phyloP scores from a whole-genome alignment of 2,329 filamentous ascomycete genomes.

The Xylaria hypoxylon region DNA sequence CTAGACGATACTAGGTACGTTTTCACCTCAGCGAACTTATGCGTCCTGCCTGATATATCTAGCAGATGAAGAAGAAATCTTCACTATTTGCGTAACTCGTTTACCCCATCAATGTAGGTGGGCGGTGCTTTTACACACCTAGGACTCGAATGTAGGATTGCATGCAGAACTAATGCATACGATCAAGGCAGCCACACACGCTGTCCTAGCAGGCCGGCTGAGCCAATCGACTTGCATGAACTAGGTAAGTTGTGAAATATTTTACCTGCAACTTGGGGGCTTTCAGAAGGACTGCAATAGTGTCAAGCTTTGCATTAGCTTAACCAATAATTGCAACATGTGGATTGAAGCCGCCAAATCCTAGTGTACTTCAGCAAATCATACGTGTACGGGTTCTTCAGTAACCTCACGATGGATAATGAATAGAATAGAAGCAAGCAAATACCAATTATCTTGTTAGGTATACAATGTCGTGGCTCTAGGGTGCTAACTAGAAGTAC shows the following conservation, averaged over 20 bases:
- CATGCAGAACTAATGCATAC: conserved; percentile 32
- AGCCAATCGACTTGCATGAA: conserved; percentile 45
- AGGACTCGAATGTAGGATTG: conserved; percentile 26
- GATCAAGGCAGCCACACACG: conserved; percentile 19
- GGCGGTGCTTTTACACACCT: conserved; percentile 1
- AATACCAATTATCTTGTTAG: background rate
- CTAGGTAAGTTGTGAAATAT: conserved; percentile 35
- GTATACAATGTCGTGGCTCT: conserved; percentile 6
- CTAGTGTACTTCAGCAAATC: background rate
- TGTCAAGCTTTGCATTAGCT: conserved; percentile 5
- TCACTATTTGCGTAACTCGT: conserved; percentile 1
- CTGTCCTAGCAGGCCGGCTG: conserved; percentile 6
- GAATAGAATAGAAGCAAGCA: background rate
- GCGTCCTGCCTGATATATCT: background rate
- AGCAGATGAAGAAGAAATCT: conserved; percentile 2
- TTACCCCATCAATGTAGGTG: conserved; percentile 1
- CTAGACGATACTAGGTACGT: background rate
- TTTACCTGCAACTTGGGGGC: conserved; percentile 1
- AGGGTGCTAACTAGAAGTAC: conserved; percentile 6
- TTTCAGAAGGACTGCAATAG: conserved; percentile 3
- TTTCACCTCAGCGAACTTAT: conserved; percentile 6
- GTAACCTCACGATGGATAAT: conserved; percentile 1
- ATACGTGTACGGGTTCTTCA: background rate
- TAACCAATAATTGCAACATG: background rate
- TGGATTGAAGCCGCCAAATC: background rate